Base-by-base conservation (phyloP, 345 rosid genomes). In the Mangifera indica region DNA sequence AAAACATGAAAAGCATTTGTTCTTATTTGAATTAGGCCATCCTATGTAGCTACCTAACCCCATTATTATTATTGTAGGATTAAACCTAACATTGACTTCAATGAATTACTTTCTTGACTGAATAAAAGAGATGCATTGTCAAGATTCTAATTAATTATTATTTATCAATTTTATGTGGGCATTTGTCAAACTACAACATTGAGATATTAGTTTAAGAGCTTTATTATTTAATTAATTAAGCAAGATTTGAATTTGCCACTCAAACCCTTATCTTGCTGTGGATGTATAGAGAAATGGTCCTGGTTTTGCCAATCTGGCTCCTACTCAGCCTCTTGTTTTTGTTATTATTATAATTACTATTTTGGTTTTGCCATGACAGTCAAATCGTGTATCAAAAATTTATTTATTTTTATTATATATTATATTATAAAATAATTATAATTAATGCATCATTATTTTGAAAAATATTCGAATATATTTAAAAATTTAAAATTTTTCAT, bases 81-180 rank as follows among this genome's bases (percentile, higher is more conserved):
- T 48, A 48, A 64, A 65, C 71, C 70, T 56, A 73, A 29, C 71
- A n/a, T 65, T 73, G 76, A 73, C 76, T 73, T 29, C 55, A 24
- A 49, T 13, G 4, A 17, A 45, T 29, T 7, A 5, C 26, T 65
- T 7, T 26, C n/a, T 55, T 25, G 15, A 5, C 37, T 62, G 10
- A 37, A 40, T 72, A 12, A 29, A 54, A 29, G 3, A 29, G 1
- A 29, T 29, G 32, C 32, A 29, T 29, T 1, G 3, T 29, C 3
- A 29, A 29, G 32, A 29, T 46, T 51, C 25, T 3, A n/a, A n/a
- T 1, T 60, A n/a, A 7, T n/a, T 20, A 12, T 20, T 60, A 0
- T 34, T 3, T 29, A 1, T 29, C 2, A 29, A 29, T 29, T 29
- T 29, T 1, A 29, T 29, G 32, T 29, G 32, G 32, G 32, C 1